These are phyloP conservation scores for Magnaporthales sp. DNA, from an alignment of 2,329 filamentous ascomycete species.

Conservation along the genomic window DNA sequence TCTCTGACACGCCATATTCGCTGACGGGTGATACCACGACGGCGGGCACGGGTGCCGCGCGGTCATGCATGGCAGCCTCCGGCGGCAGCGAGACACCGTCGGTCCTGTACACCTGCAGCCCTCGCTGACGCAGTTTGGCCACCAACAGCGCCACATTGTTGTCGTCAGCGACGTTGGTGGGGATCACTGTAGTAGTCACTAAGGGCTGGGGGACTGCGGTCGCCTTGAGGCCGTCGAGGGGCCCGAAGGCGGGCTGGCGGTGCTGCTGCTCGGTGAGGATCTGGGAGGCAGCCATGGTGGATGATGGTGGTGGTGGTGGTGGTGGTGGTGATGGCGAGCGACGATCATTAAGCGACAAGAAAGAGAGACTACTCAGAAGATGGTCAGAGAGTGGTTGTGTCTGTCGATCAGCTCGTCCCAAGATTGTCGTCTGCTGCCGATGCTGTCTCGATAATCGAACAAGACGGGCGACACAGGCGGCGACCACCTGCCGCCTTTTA, in stretches of 20 bases:
- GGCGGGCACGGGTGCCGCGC: not conserved
- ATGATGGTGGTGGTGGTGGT: not conserved
- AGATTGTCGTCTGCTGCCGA: too few species aligned
- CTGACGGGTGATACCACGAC: conserved; percentile 1
- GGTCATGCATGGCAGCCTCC: not conserved
- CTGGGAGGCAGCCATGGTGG: not conserved
- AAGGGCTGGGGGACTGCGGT: not conserved
- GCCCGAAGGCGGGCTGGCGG: not conserved
- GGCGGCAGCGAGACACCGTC: not conserved
- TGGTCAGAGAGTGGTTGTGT: too few species aligned
- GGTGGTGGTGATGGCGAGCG: too few species aligned
- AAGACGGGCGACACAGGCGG: not conserved
- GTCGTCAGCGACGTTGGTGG: not conserved
- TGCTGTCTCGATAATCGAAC: not conserved
- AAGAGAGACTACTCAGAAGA: too few species aligned
- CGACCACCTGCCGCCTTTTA: not conserved
- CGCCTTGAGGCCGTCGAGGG: not conserved
- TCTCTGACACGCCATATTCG: not conserved
- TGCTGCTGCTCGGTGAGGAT: not conserved
- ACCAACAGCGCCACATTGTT: not conserved
- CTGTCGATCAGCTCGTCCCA: too few species aligned
- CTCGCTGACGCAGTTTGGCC: not conserved
- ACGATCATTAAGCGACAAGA: too few species aligned
- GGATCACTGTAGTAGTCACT: not conserved
- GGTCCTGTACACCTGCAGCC: not conserved